Evolutionary conservation across 495 filamentous ascomycete genomes (phyloP).

Genomic region (Talaromyces stipitatus): DNA sequence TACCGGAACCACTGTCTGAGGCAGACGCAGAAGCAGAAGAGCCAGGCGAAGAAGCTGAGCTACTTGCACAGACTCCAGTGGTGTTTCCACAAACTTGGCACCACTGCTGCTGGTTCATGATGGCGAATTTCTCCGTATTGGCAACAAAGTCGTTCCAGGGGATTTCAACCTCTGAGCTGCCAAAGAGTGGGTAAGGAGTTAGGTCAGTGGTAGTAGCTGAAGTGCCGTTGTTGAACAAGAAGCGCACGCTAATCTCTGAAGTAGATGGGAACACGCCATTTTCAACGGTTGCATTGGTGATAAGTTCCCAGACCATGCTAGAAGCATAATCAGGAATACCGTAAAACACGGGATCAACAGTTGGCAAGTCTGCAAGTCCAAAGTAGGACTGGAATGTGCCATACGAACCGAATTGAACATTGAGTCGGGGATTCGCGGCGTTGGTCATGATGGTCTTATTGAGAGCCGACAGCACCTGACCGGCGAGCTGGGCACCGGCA

Average conservation of each 20-base stretch:
- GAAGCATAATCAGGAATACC: conserved; percentile 47
- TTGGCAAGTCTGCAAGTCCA: conserved; percentile 37
- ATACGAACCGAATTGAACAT: conserved; percentile 44
- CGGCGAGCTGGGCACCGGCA: conserved; percentile 40
- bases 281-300: conserved; percentile 35
- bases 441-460: conserved; percentile 34
- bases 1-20: conserved; percentile 13
- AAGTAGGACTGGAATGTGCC: conserved; percentile 45
- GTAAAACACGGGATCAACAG: conserved; percentile 26
- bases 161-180: conserved; percentile 21
- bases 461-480: conserved; percentile 33
- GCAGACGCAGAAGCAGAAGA: conserved; percentile 10
- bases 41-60: neutral
- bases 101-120: conserved; percentile 32
- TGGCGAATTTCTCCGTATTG: conserved; percentile 32
- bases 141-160: conserved; percentile 36
- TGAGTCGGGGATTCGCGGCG: conserved; percentile 28
- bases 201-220: conserved; percentile 18
- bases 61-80: conserved; percentile 26
- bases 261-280: conserved; percentile 23
- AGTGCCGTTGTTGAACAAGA: conserved; percentile 48
- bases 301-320: conserved; percentile 47
- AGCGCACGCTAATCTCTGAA: conserved; percentile 37
- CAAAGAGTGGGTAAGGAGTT: conserved; percentile 37
- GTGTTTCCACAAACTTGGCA: conserved; percentile 39